phyloP scores from a whole-genome alignment of 306 rosid genomes.

The Trifolium repens region DNA sequence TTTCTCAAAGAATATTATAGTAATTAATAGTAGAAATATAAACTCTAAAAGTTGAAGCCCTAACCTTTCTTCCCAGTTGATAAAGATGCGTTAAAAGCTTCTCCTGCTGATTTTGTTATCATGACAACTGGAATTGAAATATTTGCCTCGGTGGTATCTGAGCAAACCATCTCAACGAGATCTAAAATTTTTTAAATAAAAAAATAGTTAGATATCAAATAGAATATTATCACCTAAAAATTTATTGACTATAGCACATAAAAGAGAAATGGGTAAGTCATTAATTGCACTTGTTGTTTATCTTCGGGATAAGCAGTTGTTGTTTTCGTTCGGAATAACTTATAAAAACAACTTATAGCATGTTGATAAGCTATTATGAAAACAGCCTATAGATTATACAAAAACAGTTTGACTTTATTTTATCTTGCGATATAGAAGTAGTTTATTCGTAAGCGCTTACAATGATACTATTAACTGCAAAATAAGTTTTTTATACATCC shows the following conservation, averaged over 20 bases:
- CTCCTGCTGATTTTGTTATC: slow-evolving; percentile 80
- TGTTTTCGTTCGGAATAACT: no score
- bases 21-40: slow-evolving; percentile 22
- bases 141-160: slow-evolving; percentile 56
- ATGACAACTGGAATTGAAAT: slow-evolving; percentile 81
- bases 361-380: no score
- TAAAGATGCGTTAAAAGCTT: slow-evolving; percentile 60
- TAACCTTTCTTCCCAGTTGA: slow-evolving; percentile 68
- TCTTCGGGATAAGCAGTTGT: no score
- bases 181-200: slow-evolving; percentile 47
- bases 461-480: no score
- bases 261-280: slow-evolving; percentile 1
- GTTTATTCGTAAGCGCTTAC: no score
- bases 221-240: not conserved
- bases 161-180: slow-evolving; percentile 84
- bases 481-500: no score
- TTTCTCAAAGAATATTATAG: slow-evolving; percentile 20
- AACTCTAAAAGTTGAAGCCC: slow-evolving; percentile 39
- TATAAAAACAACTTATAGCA: no score
- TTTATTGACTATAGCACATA: slow-evolving; percentile 11
- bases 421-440: no score
- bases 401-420: no score
- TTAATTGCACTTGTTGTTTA: not conserved
- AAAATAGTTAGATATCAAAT: slow-evolving; percentile 5
- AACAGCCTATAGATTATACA: no score